Evolutionary conservation across 257 asterid genomes (phyloP).

Genomic region (Solanum arcanum): DNA sequence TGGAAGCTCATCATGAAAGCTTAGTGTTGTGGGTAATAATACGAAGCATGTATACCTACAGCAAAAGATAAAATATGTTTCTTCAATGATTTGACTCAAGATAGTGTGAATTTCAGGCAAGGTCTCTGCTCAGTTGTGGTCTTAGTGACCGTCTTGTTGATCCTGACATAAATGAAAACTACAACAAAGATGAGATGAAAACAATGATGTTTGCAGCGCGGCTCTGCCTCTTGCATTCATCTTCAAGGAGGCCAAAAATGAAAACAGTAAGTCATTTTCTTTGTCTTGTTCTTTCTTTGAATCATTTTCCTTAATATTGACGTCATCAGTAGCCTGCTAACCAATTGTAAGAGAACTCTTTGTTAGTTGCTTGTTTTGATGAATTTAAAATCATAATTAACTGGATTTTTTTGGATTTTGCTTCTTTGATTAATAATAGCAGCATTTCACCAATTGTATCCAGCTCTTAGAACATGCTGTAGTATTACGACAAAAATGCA

Average conservation of each 20-base stretch:
- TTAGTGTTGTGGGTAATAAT: slow-evolving; percentile 55
- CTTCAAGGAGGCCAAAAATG: slow-evolving; percentile 78
- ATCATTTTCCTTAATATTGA: background rate
- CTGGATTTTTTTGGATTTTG: background rate
- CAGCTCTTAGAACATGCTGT: background rate
- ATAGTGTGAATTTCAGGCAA: slow-evolving; percentile 34
- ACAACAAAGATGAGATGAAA: slow-evolving; percentile 51
- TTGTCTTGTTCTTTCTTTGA: background rate
- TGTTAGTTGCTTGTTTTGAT: background rate
- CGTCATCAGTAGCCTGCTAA: background rate
- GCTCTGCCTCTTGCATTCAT: slow-evolving; percentile 69
- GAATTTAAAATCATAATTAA: background rate
- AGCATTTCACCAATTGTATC: background rate
- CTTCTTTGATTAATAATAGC: background rate
- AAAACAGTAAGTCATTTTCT: slow-evolving; percentile 29
- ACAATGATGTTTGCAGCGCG: slow-evolving; percentile 52
- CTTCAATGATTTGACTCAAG: background rate
- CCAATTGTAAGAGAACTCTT: background rate
- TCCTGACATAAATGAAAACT: slow-evolving; percentile 40
- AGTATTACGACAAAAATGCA: background rate
- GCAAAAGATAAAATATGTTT: background rate
- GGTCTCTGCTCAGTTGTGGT: slow-evolving; percentile 53
- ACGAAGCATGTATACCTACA: background rate
- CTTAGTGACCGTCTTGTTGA: slow-evolving; percentile 56
- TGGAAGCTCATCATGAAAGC: slow-evolving; percentile 42